These are phyloP conservation scores for Platanus orientalis DNA, from an alignment of 164 flowering plant genomes.

Conservation along the genomic window DNA sequence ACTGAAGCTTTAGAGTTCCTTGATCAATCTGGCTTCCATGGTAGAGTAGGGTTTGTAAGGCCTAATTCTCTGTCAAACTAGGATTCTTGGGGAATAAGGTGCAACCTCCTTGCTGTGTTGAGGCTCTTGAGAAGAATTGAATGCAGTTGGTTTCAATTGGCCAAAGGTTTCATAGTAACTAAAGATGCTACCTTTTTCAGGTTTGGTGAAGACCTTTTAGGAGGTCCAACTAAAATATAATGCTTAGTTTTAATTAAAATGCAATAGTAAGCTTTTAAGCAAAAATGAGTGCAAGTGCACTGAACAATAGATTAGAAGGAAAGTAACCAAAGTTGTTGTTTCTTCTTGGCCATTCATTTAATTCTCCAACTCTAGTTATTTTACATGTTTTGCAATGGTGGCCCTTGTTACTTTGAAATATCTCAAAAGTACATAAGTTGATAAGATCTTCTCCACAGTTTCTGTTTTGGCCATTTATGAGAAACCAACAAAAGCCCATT, in stretches of 20 bases:
- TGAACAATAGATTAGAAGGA: too few relatives aligned
- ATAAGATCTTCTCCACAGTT: constrained; percentile 16
- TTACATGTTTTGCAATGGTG: neutral
- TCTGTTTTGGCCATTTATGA: constrained; percentile 31
- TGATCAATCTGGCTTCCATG: neutral
- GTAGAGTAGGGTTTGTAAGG: neutral
- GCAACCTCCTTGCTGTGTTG: constrained; percentile 12
- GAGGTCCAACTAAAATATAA: constrained; percentile 12
- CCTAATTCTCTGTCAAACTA: neutral
- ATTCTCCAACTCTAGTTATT: neutral
- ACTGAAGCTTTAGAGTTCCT: too few relatives aligned
- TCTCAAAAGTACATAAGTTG: constrained; percentile 21
- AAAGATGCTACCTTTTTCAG: constrained; percentile 30
- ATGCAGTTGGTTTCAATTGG: constrained; percentile 21
- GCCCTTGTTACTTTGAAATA: constrained; percentile 2
- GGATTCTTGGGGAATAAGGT: neutral
- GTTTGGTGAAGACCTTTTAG: constrained; percentile 40
- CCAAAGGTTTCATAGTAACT: constrained; percentile 43
- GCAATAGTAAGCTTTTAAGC: too few relatives aligned
- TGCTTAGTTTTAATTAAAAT: neutral
- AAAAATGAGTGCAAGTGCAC: neutral
- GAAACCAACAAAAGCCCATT: constrained; percentile 29
- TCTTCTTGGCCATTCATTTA: constrained; percentile 10
- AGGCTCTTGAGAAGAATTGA: constrained; percentile 37
- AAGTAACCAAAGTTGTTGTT: neutral